Evolutionary conservation across 768 basidiomycete genomes (phyloP), one percentile per base, ranked within the genome.

Genomic region (Hemileccinum impolitum): DNA sequence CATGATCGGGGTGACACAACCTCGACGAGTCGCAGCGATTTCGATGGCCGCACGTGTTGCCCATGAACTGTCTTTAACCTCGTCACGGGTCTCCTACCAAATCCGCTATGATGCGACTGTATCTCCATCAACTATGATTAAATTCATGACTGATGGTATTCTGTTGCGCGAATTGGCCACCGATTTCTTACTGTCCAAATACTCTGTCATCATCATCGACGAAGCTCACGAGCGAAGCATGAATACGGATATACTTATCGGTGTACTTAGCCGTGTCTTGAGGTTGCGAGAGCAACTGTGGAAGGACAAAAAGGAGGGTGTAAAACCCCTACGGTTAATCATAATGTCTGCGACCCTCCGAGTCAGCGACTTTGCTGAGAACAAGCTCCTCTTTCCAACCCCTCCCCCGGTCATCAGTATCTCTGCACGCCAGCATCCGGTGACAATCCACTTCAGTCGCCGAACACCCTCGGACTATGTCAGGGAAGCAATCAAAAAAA

Each of bases 111-210:
- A 97, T 57, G 88, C 92, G 1, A 97, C 93, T 1, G 85, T 93
- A 0, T 93, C 93, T 4, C 77, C 91, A 1, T 76, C 81, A 18
- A 99, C 96, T 2, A 85, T 85, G 8, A 94, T 99, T 74, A 97
- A 98, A 67, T 99, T 98, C 75, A 97, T 98, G 94, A 99, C 96
- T 6, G 96, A 99, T 60, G 96, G 96, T 72, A 93, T 99, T 23
- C 73, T 99, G 30, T 74, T 99, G 14, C 85, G 96, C 47, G 96
- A 99, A 67, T 74, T 98, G 18, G 87, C 92, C 0, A 81, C 81
- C 12, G 94, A 99, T 63, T 96, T 99, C 67, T 67, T 97, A n/a
- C 75, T 99, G n/a, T 81, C 73, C 38, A 90, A 86, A 66, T 99
- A 99, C 65, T 93, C 90, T 6, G 87, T 96, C 23, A 84, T 99